Evolutionary conservation across 768 basidiomycete species (phyloP).

Genomic region (Rhodosporidiobolus sp.): DNA sequence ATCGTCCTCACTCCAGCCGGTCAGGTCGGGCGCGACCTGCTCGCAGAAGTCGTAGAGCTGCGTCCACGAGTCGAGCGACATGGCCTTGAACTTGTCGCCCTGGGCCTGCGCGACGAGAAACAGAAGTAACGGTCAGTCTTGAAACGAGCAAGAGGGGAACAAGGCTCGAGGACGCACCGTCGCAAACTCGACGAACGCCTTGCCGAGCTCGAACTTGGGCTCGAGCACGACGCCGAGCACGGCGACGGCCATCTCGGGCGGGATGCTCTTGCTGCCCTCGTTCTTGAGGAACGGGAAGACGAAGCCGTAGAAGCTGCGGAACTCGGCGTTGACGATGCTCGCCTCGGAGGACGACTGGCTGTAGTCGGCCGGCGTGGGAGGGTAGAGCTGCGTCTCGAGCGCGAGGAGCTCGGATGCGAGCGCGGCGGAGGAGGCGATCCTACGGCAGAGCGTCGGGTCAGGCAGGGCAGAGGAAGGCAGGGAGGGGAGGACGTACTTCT

Average conservation of each 20-base stretch:
- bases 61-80: conserved; percentile 79
- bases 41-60: conserved; percentile 75
- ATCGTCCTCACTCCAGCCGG: conserved; percentile 71
- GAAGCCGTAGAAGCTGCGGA: conserved; percentile 66
- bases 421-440: conserved; percentile 56
- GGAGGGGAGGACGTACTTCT: conserved; percentile 4
- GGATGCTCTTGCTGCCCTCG: conserved; percentile 56
- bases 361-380: neutral
- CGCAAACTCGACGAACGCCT: conserved; percentile 66
- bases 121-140: neutral
- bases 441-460: conserved; percentile 37
- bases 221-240: conserved; percentile 71
- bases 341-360: neutral
- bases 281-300: conserved; percentile 70
- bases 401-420: conserved; percentile 63
- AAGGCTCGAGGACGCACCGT: conserved; percentile 52
- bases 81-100: conserved; percentile 64
- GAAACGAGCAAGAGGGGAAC: neutral
- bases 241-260: conserved; percentile 62
- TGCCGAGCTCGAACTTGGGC: conserved; percentile 65
- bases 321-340: conserved; percentile 51
- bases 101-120: conserved; percentile 46
- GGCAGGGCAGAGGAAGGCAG: no score
- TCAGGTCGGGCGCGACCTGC: conserved; percentile 60
- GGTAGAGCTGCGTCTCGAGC: conserved; percentile 48